phyloP scores from a whole-genome alignment of 148 eudicot genomes.

The Tetragonia tetragonoides region DNA sequence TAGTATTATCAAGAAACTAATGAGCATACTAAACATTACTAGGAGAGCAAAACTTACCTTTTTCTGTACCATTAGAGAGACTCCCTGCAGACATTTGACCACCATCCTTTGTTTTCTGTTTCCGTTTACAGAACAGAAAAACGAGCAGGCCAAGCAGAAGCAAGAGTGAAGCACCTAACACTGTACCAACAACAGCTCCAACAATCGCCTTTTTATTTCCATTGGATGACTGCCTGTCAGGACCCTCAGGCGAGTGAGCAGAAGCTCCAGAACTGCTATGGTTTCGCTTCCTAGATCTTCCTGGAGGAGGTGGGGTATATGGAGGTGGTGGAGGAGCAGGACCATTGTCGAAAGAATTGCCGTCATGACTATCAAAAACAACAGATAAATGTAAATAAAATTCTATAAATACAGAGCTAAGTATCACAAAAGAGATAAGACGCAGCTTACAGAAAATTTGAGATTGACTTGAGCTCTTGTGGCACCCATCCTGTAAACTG shows the following conservation, averaged over 20 bases:
- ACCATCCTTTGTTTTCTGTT: constrained; percentile 51
- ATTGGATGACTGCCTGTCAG: constrained; percentile 43
- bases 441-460: constrained; percentile 69
- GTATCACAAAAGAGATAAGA: not conserved
- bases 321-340: constrained; percentile 98
- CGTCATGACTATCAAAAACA: constrained; percentile 54
- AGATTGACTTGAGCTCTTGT: constrained; percentile 63
- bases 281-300: constrained; percentile 48
- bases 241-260: constrained; percentile 37
- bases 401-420: not conserved
- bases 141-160: constrained; percentile 51
- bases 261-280: constrained; percentile 38
- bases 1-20: not conserved
- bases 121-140: constrained; percentile 53
- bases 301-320: constrained; percentile 78
- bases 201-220: constrained; percentile 42
- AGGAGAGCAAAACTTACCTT: constrained; percentile 39
- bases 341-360: constrained; percentile 84
- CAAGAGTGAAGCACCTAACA: constrained; percentile 48
- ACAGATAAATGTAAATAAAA: not conserved
- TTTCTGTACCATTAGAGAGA: constrained; percentile 50
- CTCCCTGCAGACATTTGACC: constrained; percentile 49
- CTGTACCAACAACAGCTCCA: constrained; percentile 73
- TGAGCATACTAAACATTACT: not conserved
- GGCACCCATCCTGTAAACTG: constrained; percentile 92